Conservation (phyloP, 129 eudicot genomes). For the Centrapalus pauciflorus region DNA sequence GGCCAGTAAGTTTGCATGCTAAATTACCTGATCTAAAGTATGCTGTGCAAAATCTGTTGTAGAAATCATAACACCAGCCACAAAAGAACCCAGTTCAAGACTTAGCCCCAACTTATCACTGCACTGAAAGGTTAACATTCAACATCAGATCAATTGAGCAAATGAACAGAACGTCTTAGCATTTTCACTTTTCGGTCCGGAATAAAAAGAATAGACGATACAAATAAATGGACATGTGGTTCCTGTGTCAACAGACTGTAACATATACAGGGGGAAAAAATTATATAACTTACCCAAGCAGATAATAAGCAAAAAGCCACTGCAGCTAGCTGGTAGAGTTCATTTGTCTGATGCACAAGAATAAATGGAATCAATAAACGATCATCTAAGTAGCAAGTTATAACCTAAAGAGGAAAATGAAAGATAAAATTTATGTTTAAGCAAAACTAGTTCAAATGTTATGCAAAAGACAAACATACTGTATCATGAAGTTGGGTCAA, state of each 20-base stretch:
- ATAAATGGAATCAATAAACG: neutral
- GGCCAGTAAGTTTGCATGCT: neutral
- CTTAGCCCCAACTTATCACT: conserved; percentile 98
- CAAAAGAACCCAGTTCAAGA: conserved; percentile 98
- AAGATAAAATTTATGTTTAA: neutral
- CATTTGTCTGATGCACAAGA: conserved; percentile 66
- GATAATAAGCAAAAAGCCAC: conserved; percentile 97
- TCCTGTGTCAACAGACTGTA: neutral
- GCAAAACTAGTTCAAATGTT: neutral
- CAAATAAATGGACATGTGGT: neutral
- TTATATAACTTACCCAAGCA: conserved; percentile 73
- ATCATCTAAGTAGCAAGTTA: neutral
- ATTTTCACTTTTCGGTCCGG: neutral
- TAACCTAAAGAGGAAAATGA: neutral
- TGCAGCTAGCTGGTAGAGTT: conserved; percentile 93
- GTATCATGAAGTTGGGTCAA: neutral
- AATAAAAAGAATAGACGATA: neutral
- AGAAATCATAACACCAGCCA: conserved; percentile 98
- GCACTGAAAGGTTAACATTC: conserved; percentile 55
- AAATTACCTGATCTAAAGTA: conserved; percentile 87
- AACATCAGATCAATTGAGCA: neutral
- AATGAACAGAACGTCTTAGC: neutral
- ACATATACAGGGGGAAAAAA: neutral
- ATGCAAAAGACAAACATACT: neutral
- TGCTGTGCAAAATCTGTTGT: conserved; percentile 91